Conservation (phyloP, 768 basidiomycete genomes). For the Tricholoma saponaceum region DNA sequence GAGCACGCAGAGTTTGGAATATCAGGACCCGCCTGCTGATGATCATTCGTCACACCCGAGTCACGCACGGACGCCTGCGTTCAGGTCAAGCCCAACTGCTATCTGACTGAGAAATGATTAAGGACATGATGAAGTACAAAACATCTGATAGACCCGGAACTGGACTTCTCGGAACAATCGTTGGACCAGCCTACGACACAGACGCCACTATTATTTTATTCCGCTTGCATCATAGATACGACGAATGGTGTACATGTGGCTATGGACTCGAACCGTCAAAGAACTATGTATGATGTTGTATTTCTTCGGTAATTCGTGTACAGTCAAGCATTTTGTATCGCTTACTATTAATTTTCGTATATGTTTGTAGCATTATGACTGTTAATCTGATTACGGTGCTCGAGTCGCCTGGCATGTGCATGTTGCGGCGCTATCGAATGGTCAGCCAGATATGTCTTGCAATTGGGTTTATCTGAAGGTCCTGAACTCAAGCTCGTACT, state of each 20-base stretch:
- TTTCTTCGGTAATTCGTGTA: not conserved
- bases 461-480: no score
- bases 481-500: no score
- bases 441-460: no score
- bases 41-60: not conserved
- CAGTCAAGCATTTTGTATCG: not conserved
- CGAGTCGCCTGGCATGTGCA: no score
- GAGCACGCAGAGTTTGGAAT: conserved; percentile 14
- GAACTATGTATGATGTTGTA: not conserved
- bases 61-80: conserved; percentile 15
- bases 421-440: no score
- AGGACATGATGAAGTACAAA: not conserved
- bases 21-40: not conserved
- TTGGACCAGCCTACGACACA: not conserved
- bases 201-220: not conserved
- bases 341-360: not conserved
- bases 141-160: conserved; percentile 1
- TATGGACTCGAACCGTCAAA: not conserved
- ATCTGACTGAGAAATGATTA: conserved; percentile 9
- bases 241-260: not conserved
- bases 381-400: no score
- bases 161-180: conserved; percentile 8
- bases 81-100: conserved; percentile 31
- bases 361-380: not conserved
- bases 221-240: not conserved